Evolutionary conservation across 495 filamentous ascomycete species (phyloP).

Genomic region (Penicillium cinerascens): DNA sequence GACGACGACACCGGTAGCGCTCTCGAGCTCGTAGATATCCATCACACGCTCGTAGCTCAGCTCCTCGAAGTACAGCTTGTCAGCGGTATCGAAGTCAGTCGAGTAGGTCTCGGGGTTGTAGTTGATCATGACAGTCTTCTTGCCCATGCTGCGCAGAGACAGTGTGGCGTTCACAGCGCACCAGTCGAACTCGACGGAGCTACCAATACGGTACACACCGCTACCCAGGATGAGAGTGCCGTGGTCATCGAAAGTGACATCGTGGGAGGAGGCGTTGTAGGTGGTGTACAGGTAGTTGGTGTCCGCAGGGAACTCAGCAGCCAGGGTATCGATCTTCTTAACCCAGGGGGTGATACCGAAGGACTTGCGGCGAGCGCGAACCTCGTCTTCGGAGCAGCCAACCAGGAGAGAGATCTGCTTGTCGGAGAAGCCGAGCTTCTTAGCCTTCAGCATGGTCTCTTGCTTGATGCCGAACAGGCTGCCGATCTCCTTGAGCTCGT

Average conservation of each 20-base stretch:
- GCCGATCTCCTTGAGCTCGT: slow-evolving; percentile 82
- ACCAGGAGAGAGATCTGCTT: slow-evolving; percentile 90
- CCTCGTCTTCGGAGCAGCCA: slow-evolving; percentile 80
- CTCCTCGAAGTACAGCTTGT: slow-evolving; percentile 96
- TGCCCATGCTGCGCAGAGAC: slow-evolving; percentile 80
- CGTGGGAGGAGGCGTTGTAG: slow-evolving; percentile 94
- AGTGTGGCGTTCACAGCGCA: slow-evolving; percentile 92
- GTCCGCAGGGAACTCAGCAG: slow-evolving; percentile 95
- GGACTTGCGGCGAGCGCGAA: slow-evolving; percentile 77
- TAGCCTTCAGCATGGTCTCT: slow-evolving; percentile 82
- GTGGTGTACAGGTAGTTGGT: slow-evolving; percentile 98
- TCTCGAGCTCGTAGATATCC: slow-evolving; percentile 97
- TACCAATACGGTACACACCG: slow-evolving; percentile 95
- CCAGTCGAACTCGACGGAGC: slow-evolving; percentile 98
- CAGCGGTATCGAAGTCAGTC: slow-evolving; percentile 93
- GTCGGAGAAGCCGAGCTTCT: slow-evolving; percentile 97
- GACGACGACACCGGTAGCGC: slow-evolving; percentile 83
- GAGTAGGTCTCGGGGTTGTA: slow-evolving; percentile 86
- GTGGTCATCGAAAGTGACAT: slow-evolving; percentile 93
- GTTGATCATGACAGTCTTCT: slow-evolving; percentile 99
- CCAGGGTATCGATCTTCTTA: slow-evolving; percentile 97
- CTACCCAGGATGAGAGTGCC: slow-evolving; percentile 85
- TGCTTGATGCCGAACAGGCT: slow-evolving; percentile 81
- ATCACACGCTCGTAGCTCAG: slow-evolving; percentile 95
- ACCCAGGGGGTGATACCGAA: slow-evolving; percentile 88